Base-by-base conservation (phyloP, 164 flowering plant genomes). In the Vitis rupestris region DNA sequence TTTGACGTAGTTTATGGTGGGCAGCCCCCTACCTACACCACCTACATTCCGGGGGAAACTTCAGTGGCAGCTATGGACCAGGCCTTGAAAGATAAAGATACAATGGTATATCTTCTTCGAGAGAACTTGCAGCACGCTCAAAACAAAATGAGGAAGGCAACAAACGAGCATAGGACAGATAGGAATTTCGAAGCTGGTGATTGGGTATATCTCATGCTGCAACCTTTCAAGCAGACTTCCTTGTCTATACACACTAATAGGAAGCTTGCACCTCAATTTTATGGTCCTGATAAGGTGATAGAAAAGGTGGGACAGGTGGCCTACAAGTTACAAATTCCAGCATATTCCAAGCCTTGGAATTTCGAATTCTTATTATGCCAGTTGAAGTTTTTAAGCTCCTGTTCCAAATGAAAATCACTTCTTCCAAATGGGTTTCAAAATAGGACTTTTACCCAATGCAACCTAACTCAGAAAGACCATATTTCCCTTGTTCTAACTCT, bases 221-320 rank as follows among this genome's bases (percentile, higher is more conserved):
- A 65, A 11, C 75, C 75, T 8, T 72, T 63, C 30, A 8, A n/a
- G 1, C 75, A 72, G 52, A 10, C 31, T 37, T 31, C 50, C 50
- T 9, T 62, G 50, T 23, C 27, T 23, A 23, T 23, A 23, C 27
- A 1, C 27, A 23, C 27, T 23, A 23, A 23, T 23, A 23, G 27
- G 27, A 23, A 23, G 14, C 29, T 27, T 2, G 3, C 44, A 23
- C 14, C 62, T 17, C 13, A 17, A 3, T 27, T 59, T 59, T 59
- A 59, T 10, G 61, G 44, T 12, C 61, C 44, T 16, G 29, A n/a
- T 59, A 9, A 16, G 15, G 19, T 59, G 11, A 4, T 59, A 1
- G 7, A 59, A 17, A 16, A 17, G 12, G 19, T 59, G 11, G 62
- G 62, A 27, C 10, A 59, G 44, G 62, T 27, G 44, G 62, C 62